Evolutionary conservation across 371 early-diverging fungal species (phyloP), one percentile per base, ranked within the genome.

Genomic region (Rhizopus sp.): DNA sequence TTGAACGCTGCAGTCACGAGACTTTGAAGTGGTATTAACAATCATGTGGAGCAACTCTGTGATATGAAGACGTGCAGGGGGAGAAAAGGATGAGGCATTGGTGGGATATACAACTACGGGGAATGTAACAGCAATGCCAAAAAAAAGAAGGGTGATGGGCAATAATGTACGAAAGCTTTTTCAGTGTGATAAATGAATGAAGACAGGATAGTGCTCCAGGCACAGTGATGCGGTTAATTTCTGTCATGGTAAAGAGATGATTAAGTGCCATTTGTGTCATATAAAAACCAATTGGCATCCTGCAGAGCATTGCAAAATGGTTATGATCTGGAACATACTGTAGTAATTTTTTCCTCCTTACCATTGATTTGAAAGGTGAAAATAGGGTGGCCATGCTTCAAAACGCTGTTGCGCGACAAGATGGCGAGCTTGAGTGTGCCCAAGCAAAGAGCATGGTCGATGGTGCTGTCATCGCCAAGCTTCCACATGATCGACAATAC

Each of bases 201-300:
- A 66, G 51, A 23, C 41, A 62, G 52, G 58, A 59, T 53, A 62
- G 55, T 35, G 62, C 53, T 15, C 54, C 62, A 41, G 67, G 67
- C 45, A 66, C 32, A 30, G 59, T 62, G 63, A 69, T 55, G 62
- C 65, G 58, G 60, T 55, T 61, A 70, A 63, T 70, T 60, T 63
- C 59, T 57, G 63, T 56, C 66, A 60, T 66, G 47, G 66, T 63
- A 66, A 17, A 54, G n/a, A n/a, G n/a, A n/a, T n/a, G n/a, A n/a
- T n/a, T n/a, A n/a, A n/a, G n/a, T n/a, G n/a, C n/a, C n/a, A n/a
- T n/a, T n/a, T 69, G 64, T 61, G 59, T 69, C 62, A 69, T 69
- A 57, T 65, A 70, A 64, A 66, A 17, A 54, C 58, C 50, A 54
- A 32, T 45, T 57, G 57, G n/a, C 0, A 63, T 42, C 57, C 37